Evolutionary conservation across 352 stramenopile genomes (phyloP), one percentile per base, ranked within the genome.

Genomic region (Globisporangium solare): DNA sequence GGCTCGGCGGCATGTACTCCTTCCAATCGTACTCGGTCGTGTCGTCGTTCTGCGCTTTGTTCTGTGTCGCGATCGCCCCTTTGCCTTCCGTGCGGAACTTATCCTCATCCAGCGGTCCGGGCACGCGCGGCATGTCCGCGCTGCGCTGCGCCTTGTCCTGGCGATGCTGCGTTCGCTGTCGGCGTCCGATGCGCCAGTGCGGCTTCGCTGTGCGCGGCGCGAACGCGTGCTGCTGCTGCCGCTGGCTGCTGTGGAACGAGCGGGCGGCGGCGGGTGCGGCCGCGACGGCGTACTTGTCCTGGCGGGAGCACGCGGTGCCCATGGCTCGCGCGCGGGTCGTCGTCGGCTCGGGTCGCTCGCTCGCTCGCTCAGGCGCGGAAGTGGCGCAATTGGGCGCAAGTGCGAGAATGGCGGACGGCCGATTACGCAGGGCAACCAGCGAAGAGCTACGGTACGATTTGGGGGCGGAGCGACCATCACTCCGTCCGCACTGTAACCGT

Each of bases 301-400:
- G 58, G n/a, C 62, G 70, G 21, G 73, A 79, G 66, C 68, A 76
- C 22, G 63, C 58, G 27, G 56, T 68, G 45, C 73, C 72, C 72
- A 82, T 82, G 41, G 46, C 61, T 51, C 40, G 65, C 2, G 27
- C 27, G 22, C 22, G 45, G 13, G 43, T n/a, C 12, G 51, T 45
- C 6, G 17, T 46, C 3, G 31, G 32, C 32, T 27, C 21, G 47
- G 12, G 39, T 43, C 39, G 2, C 3, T 43, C 39, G 39, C 39
- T 43, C 39, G 12, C 39, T 18, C n/a, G n/a, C 12, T 43, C 13
- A 6, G 18, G 39, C 39, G 39, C 39, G 27, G 6, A 35, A 35
- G 7, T 35, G 27, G 27, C 27, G 27, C 27, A 35, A 35, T 11
- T 35, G 27, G 27, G 0, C 27, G 27, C 27, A 35, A 35, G 4